Base-by-base conservation (phyloP, 306 rosid genomes). In the Cicer yamashitae region DNA sequence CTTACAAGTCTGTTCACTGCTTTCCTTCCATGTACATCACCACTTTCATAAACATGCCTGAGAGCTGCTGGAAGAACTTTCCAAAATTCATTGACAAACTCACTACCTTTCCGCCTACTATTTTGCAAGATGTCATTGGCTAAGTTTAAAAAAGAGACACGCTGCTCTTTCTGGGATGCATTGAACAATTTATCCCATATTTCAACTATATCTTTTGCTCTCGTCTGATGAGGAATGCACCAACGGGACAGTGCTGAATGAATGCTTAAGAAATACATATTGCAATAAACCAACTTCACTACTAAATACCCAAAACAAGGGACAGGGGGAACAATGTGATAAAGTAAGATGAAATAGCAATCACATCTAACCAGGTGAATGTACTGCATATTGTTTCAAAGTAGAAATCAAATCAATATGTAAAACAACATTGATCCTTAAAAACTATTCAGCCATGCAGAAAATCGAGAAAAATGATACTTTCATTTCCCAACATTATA, bases 91-190 rank as follows among this genome's bases (percentile, higher is more conserved):
- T 84, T 93, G 78, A 93, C 98, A 75, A 93, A 93, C 70, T 93
- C 98, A 79, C 91, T 90, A 38, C 98, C 98, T 79, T 87, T 89
- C 73, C 98, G 87, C 89, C 89, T 86, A 78, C 98, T 93, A 77
- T 93, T 93, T 86, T 93, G 98, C 84, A 93, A 79, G 81, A 93
- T 93, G 85, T 93, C 98, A 77, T 93, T 93, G 8, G 96, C 92
- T 89, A 93, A 80, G 80, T 93, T 87, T 41, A 93, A 84, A 85
- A 89, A 87, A 51, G 96, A 82, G 71, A 93, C 85, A 7, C 87
- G 83, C 85, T 81, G 92, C 63, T 93, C 98, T 75, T 82, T 87
- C 79, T 89, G 96, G 52, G 94, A 86, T 67, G 90, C 88, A 75
- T 85, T 93, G 88, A 93, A 93, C 74, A 70, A 82, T 74, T 89